These are phyloP conservation scores for Ogataea philodendri DNA, from an alignment of 805 yeast species.

Conservation along the genomic window DNA sequence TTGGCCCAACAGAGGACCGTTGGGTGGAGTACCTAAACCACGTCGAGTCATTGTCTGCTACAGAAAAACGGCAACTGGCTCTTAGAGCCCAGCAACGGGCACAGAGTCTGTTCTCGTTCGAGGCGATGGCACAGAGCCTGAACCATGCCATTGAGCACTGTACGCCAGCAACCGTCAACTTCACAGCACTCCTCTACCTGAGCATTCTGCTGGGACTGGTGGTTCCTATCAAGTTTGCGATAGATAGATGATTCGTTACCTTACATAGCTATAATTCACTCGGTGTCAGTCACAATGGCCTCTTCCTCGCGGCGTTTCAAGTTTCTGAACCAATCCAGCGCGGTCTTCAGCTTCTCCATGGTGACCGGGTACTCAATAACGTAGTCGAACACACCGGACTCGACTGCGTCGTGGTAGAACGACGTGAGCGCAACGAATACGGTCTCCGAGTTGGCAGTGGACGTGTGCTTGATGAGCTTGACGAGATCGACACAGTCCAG, in stretches of 20 bases:
- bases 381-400: slow-evolving; percentile 56
- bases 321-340: slow-evolving; percentile 28
- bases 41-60: slow-evolving; percentile 28
- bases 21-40: slow-evolving; percentile 56
- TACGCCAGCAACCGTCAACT: slow-evolving; percentile 11
- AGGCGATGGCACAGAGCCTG: slow-evolving; percentile 38
- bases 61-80: slow-evolving; percentile 11
- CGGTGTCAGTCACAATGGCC: slow-evolving; percentile 35
- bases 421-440: slow-evolving; percentile 77
- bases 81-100: slow-evolving; percentile 32
- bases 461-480: slow-evolving; percentile 69
- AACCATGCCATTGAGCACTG: slow-evolving; percentile 17
- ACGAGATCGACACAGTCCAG: slow-evolving; percentile 74
- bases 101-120: slow-evolving; percentile 40
- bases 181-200: background rate
- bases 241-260: background rate
- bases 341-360: slow-evolving; percentile 32
- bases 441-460: slow-evolving; percentile 72
- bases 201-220: slow-evolving; percentile 5
- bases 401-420: slow-evolving; percentile 62
- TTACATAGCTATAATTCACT: slow-evolving; percentile 13
- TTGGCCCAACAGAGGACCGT: slow-evolving; percentile 42
- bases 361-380: slow-evolving; percentile 72
- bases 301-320: slow-evolving; percentile 28
- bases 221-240: background rate